These are phyloP conservation scores for Macrophomina tecta DNA, from an alignment of 2,329 filamentous ascomycete genomes.

Conservation along the genomic window DNA sequence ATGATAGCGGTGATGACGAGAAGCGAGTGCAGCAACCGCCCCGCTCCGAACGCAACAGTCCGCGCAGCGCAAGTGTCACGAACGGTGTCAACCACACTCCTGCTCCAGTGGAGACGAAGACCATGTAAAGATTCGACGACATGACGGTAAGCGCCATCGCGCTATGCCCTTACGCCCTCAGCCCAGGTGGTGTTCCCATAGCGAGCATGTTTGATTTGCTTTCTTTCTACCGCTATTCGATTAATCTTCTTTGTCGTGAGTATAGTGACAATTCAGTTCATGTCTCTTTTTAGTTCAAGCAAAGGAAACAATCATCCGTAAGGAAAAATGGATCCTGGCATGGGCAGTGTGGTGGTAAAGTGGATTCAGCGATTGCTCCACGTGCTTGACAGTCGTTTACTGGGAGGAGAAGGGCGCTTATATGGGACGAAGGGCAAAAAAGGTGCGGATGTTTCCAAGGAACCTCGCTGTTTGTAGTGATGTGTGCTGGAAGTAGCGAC, in stretches of 20 bases:
- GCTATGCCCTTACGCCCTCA: background rate
- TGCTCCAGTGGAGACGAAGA: constrained; percentile 39
- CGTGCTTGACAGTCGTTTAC: constrained; percentile 14
- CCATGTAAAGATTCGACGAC: constrained; percentile 15
- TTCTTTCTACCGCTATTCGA: background rate
- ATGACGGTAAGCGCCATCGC: background rate
- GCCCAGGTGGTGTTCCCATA: background rate
- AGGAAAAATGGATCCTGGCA: background rate
- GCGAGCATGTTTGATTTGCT: background rate
- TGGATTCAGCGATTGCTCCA: constrained; percentile 1
- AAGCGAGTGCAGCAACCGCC: constrained; percentile 50
- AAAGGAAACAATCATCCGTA: background rate
- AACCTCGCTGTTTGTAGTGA: constrained; percentile 12
- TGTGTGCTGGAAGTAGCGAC: constrained; percentile 12
- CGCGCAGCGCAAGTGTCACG: constrained; percentile 40
- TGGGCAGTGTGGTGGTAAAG: background rate
- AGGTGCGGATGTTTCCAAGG: constrained; percentile 21
- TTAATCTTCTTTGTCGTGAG: constrained; percentile 10
- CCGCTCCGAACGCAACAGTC: constrained; percentile 52
- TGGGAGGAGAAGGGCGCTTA: background rate
- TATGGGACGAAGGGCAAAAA: background rate
- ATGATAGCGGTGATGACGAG: constrained; percentile 90
- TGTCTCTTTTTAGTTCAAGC: constrained; percentile 2
- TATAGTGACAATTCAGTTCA: constrained; percentile 5
- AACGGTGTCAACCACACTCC: constrained; percentile 44